Evolutionary conservation across 2,329 filamentous ascomycete genomes (phyloP).

Genomic region (Sporothrix inflata): DNA sequence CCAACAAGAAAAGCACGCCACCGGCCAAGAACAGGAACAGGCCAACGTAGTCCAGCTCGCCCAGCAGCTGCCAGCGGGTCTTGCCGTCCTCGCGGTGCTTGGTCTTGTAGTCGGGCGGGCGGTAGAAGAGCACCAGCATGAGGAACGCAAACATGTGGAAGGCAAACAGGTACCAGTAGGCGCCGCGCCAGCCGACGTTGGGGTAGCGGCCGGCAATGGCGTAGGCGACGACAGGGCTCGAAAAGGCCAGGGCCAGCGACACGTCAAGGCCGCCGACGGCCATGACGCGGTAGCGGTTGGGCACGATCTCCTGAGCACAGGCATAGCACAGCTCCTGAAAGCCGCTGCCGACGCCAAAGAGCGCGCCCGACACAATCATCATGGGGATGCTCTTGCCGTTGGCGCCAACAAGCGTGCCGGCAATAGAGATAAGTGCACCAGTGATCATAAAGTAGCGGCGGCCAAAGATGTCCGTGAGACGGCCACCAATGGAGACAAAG

Average conservation of each 20-base stretch:
- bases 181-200: conserved; percentile 33
- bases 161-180: conserved; percentile 36
- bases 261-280: conserved; percentile 27
- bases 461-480: conserved; percentile 30
- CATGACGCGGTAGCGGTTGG: conserved; percentile 30
- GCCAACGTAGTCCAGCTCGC: conserved; percentile 45
- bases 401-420: conserved; percentile 28
- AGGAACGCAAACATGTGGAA: conserved; percentile 36
- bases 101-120: conserved; percentile 43
- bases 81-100: conserved; percentile 41
- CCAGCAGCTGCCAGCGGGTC: conserved; percentile 36
- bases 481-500: conserved; percentile 34
- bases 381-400: conserved; percentile 27
- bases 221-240: conserved; percentile 38
- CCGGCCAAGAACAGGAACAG: conserved; percentile 38
- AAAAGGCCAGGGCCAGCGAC: conserved; percentile 28
- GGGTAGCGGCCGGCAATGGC: conserved; percentile 42
- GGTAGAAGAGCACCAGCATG: conserved; percentile 40
- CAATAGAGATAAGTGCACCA: conserved; percentile 26
- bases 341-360: conserved; percentile 29
- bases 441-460: conserved; percentile 30
- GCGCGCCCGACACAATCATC: conserved; percentile 29
- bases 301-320: conserved; percentile 30
- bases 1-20: conserved; percentile 39
- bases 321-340: conserved; percentile 43